Conservation (phyloP, 306 rosid species). For the Medicago lupulina region DNA sequence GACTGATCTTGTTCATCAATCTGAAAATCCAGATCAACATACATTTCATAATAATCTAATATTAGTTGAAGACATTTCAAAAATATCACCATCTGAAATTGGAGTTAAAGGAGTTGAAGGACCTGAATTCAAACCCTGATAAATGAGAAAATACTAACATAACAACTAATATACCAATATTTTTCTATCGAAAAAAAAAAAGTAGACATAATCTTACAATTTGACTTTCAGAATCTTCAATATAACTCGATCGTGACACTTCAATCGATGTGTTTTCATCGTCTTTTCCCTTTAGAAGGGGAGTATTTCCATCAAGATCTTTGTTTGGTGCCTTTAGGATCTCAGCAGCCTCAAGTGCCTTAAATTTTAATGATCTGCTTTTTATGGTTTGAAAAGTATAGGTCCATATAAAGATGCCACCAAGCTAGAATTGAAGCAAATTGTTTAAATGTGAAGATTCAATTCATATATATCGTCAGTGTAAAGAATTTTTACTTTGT, state of each 20-base stretch:
- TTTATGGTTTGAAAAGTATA: constrained; percentile 62
- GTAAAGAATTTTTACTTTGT: too few species aligned
- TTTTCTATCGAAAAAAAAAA: not conserved
- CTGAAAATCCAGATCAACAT: constrained; percentile 43
- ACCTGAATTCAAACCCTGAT: not conserved
- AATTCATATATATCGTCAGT: too few species aligned
- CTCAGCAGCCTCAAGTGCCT: constrained; percentile 60
- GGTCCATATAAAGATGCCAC: constrained; percentile 89
- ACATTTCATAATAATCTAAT: too few species aligned
- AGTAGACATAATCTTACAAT: constrained; percentile 40
- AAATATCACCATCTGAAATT: constrained; percentile 9
- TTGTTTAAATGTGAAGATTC: too few species aligned
- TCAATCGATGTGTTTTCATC: constrained; percentile 39
- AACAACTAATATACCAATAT: not conserved
- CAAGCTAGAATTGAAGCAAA: constrained; percentile 58
- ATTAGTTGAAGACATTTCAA: not conserved
- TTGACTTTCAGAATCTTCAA: constrained; percentile 48
- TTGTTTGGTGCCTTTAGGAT: constrained; percentile 49
- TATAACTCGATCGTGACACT: constrained; percentile 34
- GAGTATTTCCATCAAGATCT: constrained; percentile 52
- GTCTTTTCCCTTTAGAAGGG: constrained; percentile 54
- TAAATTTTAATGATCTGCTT: constrained; percentile 53
- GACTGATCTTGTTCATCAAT: constrained; percentile 43
- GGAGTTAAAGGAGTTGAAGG: not conserved
- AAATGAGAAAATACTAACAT: not conserved